A percentile compares a stretch with the other conserved stretches of the same genome.
Evolutionary conservation across 2,329 filamentous ascomycete genomes (phyloP).

Genomic region (Neonectria neomacrospora): DNA sequence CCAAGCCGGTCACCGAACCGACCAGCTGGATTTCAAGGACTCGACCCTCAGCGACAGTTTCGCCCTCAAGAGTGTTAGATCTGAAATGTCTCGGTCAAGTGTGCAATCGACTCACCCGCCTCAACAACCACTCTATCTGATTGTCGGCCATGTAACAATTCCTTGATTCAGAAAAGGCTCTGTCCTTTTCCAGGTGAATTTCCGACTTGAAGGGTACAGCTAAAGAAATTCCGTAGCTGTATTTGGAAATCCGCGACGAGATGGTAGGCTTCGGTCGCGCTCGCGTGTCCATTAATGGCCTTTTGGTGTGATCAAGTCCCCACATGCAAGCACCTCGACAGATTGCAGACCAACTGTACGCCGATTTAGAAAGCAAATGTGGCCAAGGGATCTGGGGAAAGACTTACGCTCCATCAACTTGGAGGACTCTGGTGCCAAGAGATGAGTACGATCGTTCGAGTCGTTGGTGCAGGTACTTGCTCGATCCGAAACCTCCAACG

Average conservation of each 20-base stretch:
- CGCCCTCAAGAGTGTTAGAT: neutral
- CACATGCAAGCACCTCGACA: conserved; percentile 6
- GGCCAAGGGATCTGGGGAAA: too few relatives aligned
- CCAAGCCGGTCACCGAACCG: neutral
- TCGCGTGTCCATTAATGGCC: too few relatives aligned
- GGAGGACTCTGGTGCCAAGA: neutral
- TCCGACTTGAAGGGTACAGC: neutral
- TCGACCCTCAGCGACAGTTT: neutral
- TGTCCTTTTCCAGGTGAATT: neutral
- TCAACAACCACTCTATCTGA: conserved; percentile 10
- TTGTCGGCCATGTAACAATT: neutral
- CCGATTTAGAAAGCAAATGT: neutral
- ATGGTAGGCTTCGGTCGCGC: neutral
- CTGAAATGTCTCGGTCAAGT: neutral
- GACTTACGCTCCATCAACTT: conserved; percentile 9
- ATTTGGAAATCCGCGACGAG: neutral
- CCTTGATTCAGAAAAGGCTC: neutral
- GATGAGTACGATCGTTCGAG: conserved; percentile 1
- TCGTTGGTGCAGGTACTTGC: conserved; percentile 3
- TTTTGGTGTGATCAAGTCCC: neutral
- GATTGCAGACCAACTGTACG: conserved; percentile 1
- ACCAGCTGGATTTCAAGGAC: neutral
- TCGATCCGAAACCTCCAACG: conserved; percentile 1
- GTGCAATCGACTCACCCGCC: neutral
- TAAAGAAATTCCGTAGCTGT: neutral